Evolutionary conservation across 2,329 filamentous ascomycete species (phyloP), one percentile per base, ranked within the genome.

Genomic region (Zymoseptoria pseudotritici): DNA sequence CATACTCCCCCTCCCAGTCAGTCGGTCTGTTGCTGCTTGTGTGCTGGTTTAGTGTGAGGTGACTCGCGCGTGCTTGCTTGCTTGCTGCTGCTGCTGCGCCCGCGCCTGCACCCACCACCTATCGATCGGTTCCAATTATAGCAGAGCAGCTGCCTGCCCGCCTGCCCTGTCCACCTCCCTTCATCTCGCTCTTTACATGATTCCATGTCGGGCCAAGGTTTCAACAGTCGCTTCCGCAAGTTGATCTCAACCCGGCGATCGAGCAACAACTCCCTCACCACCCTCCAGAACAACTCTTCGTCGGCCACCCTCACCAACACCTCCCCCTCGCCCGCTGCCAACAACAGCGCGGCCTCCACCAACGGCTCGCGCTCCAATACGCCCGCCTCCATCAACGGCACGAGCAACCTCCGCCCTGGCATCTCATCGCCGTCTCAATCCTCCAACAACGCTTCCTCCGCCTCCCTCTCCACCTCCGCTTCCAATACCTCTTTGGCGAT

Each of bases 181-280:
- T 89, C 86, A 55, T 46, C 58, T 89, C 84, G 83, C 89, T 86
- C 36, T 46, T 46, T 46, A 46, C 36, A 46, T 46, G 36, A 46
- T 46, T 17, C 36, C 36, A 46, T 46, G 36, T 46, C 36, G 36
- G 36, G 36, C 36, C 36, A 46, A 46, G 36, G 36, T 46, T 83
- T 89, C 84, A 90, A 89, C 81, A 84, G 85, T 75, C 86, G 87
- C 78, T 85, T 90, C 76, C 89, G 89, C 82, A 83, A 84, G 82
- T 83, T 91, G 79, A 87, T 88, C 78, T 87, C 87, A 79, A 90
- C 89, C 83, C 86, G 88, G 77, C 89, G 86, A 81, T 80, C 80
- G 68, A 81, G 79, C 74, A 79, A 75, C 73, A 74, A 69, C 57
- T 65, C 61, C 57, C 59, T 90, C 76, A 88, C 89, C 82, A 83